Conservation (phyloP, 2,329 filamentous ascomycete genomes). For the Bipolaris victoriae region DNA sequence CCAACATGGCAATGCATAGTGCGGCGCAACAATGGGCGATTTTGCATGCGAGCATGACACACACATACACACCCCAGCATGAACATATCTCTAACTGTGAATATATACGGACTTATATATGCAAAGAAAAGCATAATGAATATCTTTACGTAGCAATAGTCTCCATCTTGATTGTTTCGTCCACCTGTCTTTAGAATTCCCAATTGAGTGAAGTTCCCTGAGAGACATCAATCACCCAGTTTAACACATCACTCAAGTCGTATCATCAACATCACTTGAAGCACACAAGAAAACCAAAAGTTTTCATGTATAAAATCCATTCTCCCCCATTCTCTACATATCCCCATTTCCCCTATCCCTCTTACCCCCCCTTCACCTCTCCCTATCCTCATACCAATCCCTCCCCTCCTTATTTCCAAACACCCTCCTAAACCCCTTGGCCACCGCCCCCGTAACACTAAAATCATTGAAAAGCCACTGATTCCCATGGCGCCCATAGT, state of each 20-base stretch:
- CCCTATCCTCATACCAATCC: conserved; percentile 25
- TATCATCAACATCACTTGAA: too few species aligned
- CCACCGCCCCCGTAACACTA: conserved; percentile 42
- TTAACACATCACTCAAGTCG: too few species aligned
- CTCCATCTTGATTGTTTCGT: not conserved
- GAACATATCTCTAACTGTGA: conserved; percentile 3
- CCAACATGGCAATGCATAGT: conserved; percentile 5
- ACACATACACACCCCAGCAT: not conserved
- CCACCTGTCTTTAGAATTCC: not conserved
- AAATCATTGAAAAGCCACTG: conserved; percentile 50
- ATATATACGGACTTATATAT: conserved; percentile 5
- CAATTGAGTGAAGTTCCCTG: too few species aligned
- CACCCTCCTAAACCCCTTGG: conserved; percentile 38
- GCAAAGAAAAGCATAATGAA: conserved; percentile 8
- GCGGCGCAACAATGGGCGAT: not conserved
- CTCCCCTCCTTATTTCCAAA: conserved; percentile 23
- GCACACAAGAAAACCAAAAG: too few species aligned
- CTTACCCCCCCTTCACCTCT: not conserved
- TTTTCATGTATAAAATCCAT: too few species aligned
- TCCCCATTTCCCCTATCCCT: too few species aligned
- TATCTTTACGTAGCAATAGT: not conserved
- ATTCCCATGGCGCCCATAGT: conserved; percentile 47
- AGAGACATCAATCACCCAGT: too few species aligned
- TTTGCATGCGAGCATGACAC: not conserved
- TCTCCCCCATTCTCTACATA: not conserved